Evolutionary conservation across 2,329 filamentous ascomycete species (phyloP).

Genomic region (Aspergillus phoenicis): DNA sequence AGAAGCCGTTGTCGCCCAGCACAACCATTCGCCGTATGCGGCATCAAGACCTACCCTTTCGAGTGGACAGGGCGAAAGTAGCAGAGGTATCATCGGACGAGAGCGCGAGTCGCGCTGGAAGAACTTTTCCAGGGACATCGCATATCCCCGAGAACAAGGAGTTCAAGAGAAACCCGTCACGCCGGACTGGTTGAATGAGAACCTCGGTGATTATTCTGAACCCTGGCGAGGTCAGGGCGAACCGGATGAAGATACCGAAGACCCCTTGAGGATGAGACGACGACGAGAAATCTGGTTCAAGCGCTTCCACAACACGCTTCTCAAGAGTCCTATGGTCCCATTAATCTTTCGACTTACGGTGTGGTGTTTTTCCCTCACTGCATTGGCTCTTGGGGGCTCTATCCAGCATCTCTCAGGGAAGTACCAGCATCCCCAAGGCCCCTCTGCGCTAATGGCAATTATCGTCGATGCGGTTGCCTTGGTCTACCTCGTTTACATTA

Average conservation of each 20-base stretch:
- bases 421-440: slow-evolving; percentile 58
- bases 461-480: slow-evolving; percentile 86
- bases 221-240: slow-evolving; percentile 56
- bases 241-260: slow-evolving; percentile 55
- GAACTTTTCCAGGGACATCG: slow-evolving; percentile 46
- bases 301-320: slow-evolving; percentile 67
- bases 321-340: slow-evolving; percentile 83
- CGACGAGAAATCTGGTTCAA: slow-evolving; percentile 58
- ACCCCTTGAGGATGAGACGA: slow-evolving; percentile 51
- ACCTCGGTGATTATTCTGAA: slow-evolving; percentile 48
- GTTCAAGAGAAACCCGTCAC: slow-evolving; percentile 46
- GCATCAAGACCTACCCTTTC: slow-evolving; percentile 28
- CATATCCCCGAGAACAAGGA: slow-evolving; percentile 43
- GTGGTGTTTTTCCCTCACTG: slow-evolving; percentile 78
- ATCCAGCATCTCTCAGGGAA: slow-evolving; percentile 66
- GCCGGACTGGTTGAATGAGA: slow-evolving; percentile 49
- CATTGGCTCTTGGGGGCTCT: slow-evolving; percentile 74
- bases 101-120: slow-evolving; percentile 50
- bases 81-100: slow-evolving; percentile 3
- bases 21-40: slow-evolving; percentile 46
- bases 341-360: slow-evolving; percentile 80
- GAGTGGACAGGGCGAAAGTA: slow-evolving; percentile 12
- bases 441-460: slow-evolving; percentile 85
- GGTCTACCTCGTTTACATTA: slow-evolving; percentile 89
- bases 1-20: slow-evolving; percentile 49